These are phyloP conservation scores for Phialocephala sp. DNA, from an alignment of 2,329 filamentous ascomycete species.

Conservation along the genomic window DNA sequence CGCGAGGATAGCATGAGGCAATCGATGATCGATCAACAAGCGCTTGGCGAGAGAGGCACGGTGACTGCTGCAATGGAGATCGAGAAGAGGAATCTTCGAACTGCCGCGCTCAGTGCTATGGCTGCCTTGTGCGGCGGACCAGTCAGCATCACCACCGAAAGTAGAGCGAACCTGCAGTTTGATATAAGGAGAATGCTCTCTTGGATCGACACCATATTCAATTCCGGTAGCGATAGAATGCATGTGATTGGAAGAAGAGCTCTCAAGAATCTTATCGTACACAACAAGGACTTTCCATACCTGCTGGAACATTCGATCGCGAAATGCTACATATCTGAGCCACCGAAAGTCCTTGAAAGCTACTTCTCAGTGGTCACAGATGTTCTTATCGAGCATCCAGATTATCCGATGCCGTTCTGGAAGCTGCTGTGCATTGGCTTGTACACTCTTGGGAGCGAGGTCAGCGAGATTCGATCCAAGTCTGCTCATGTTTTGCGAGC, in stretches of 20 bases:
- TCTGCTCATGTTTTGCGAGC: conserved; percentile 81
- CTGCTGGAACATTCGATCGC: conserved; percentile 89
- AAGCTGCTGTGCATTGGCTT: conserved; percentile 86
- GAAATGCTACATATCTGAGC: conserved; percentile 84
- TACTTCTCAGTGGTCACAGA: conserved; percentile 94
- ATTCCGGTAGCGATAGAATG: conserved; percentile 87
- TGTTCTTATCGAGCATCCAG: conserved; percentile 81
- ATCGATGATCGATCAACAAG: conserved; percentile 79
- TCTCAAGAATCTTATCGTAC: conserved; percentile 84
- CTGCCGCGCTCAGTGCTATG: conserved; percentile 93
- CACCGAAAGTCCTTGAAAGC: conserved; percentile 84
- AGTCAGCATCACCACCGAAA: conserved; percentile 86
- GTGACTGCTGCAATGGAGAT: conserved; percentile 93
- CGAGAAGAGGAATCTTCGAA: conserved; percentile 90
- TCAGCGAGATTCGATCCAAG: conserved; percentile 86
- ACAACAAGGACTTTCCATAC: conserved; percentile 87
- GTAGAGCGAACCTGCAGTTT: conserved; percentile 85
- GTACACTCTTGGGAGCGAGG: conserved; percentile 91
- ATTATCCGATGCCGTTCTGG: conserved; percentile 88
- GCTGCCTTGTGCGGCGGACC: conserved; percentile 87
- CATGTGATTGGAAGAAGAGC: conserved; percentile 89
- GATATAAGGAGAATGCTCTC: conserved; percentile 90
- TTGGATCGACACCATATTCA: conserved; percentile 96
- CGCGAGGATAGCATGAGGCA: conserved; percentile 88
- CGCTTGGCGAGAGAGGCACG: conserved; percentile 74